These are phyloP conservation scores for Mesotaenium endlicherianum DNA, from an alignment of 139 green algal species.

Conservation along the genomic window DNA sequence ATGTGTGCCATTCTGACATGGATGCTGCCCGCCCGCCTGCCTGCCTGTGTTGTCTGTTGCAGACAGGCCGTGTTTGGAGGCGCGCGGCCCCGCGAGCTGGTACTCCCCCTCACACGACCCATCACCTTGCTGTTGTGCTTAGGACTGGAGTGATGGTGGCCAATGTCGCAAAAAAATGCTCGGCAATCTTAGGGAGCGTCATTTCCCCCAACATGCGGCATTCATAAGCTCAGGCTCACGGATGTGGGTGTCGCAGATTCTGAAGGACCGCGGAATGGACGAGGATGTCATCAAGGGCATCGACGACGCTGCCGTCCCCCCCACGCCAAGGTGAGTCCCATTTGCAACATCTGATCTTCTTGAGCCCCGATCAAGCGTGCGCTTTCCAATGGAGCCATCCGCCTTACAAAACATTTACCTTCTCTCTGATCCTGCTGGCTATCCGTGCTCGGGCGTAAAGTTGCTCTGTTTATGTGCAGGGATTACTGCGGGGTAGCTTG, in stretches of 20 bases:
- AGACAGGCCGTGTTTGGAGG: neutral
- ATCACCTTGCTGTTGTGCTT: no score
- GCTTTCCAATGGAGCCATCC: neutral
- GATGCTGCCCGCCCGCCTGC: no score
- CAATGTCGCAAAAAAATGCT: no score
- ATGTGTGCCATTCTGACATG: no score
- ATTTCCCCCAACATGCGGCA: no score
- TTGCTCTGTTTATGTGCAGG: neutral
- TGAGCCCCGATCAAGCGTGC: neutral
- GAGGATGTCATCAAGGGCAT: neutral
- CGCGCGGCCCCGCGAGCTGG: neutral
- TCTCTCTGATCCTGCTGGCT: no score
- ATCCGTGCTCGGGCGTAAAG: neutral
- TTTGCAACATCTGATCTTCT: neutral
- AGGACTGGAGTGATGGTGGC: no score
- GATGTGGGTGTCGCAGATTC: no score
- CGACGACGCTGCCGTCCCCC: neutral
- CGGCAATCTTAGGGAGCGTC: no score
- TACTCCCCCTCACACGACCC: no score
- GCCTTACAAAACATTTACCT: neutral
- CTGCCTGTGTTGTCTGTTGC: no score
- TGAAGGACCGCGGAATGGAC: neutral
- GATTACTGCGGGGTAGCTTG: neutral
- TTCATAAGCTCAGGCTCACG: no score
- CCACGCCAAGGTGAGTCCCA: neutral